phyloP scores from a whole-genome alignment of 2,329 filamentous ascomycete species.

The Lasiodiplodia gonubiensis region DNA sequence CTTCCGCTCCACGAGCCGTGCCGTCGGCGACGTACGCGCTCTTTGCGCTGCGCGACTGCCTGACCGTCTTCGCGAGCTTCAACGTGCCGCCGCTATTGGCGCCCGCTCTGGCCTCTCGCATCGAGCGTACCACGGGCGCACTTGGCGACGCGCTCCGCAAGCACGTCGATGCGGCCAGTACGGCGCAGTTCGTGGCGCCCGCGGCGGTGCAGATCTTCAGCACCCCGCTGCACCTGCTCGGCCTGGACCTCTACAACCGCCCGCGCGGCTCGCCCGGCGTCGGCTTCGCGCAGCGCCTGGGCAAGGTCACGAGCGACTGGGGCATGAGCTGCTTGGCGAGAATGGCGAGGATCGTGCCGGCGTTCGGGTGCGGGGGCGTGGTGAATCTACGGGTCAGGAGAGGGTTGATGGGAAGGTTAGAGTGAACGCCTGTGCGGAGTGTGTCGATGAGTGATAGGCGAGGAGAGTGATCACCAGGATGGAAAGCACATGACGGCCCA shows the following conservation, averaged over 20 bases:
- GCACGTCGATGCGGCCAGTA: slow-evolving; percentile 39
- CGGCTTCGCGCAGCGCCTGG: slow-evolving; percentile 65
- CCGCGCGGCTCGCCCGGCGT: slow-evolving; percentile 38
- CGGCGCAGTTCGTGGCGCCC: slow-evolving; percentile 28
- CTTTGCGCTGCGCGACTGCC: slow-evolving; percentile 81
- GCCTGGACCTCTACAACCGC: slow-evolving; percentile 85
- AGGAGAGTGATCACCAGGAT: not conserved
- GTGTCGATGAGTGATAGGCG: not conserved
- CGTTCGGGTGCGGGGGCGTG: slow-evolving; percentile 86
- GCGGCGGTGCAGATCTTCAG: slow-evolving; percentile 73
- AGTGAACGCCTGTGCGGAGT: slow-evolving; percentile 26
- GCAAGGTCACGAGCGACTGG: slow-evolving; percentile 76
- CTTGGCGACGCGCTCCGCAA: slow-evolving; percentile 56
- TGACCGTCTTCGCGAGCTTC: slow-evolving; percentile 92
- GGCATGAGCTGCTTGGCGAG: slow-evolving; percentile 73
- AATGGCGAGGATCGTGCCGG: slow-evolving; percentile 84
- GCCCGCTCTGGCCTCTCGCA: slow-evolving; percentile 60
- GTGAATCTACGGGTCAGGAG: slow-evolving; percentile 77
- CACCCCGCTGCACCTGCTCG: slow-evolving; percentile 84
- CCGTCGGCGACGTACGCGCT: slow-evolving; percentile 74
- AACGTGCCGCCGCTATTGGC: slow-evolving; percentile 83
- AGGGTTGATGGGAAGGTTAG: slow-evolving; percentile 64
- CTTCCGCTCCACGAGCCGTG: slow-evolving; percentile 60
- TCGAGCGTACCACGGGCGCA: slow-evolving; percentile 28
- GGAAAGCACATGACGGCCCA: not conserved